Evolutionary conservation across 2,329 filamentous ascomycete species (phyloP), one percentile per base, ranked within the genome.

Genomic region (Colletotrichum spaethianum): DNA sequence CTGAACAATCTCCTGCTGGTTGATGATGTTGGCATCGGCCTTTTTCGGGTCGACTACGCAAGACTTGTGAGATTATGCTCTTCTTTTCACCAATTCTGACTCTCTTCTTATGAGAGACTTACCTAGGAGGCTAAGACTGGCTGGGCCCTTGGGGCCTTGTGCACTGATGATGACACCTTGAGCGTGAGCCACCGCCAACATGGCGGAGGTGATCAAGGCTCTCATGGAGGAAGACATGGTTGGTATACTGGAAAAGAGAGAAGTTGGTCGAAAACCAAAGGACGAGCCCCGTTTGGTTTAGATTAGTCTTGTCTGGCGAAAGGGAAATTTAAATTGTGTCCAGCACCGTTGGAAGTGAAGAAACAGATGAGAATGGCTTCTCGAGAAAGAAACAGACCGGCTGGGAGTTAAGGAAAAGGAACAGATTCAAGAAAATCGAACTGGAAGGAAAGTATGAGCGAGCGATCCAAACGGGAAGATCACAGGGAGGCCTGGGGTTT

Each of bases 1-100:
- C 55, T 83, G 80, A 6, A 74, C 70, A 74, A 89, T 86, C 81
- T 90, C 85, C 18, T 86, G 86, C 70, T 90, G 87, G 66, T 86
- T 85, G 80, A 93, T 92, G 77, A 92, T 86, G 67, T 89, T 91
- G 6, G 89, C 85, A 69, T 93, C 91, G 73, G 89, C 87, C 77
- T 92, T 90, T 83, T 90, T 92, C 20, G 90, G 36, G 90, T 89
- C 85, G 73, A 92, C 86, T 86, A 55, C 1, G 91, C 92, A 26
- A 90, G 89, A 77, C 85, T 88, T 89, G 70, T 83, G 83, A 36
- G 89, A 53, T 36, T n/a, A 90, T 85, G 11, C 33, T 62, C 80
- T 80, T 50, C 84, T 79, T 74, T 88, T 84, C 73, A 91, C 84
- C 85, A 69, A 16, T 18, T 40, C 33, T 16, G 28, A 28, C 14